A percentile compares a stretch with the other conserved stretches of the same genome.
Conservation (phyloP, 2,329 filamentous ascomycete species). For the Arthrobotrys entomopaga region DNA sequence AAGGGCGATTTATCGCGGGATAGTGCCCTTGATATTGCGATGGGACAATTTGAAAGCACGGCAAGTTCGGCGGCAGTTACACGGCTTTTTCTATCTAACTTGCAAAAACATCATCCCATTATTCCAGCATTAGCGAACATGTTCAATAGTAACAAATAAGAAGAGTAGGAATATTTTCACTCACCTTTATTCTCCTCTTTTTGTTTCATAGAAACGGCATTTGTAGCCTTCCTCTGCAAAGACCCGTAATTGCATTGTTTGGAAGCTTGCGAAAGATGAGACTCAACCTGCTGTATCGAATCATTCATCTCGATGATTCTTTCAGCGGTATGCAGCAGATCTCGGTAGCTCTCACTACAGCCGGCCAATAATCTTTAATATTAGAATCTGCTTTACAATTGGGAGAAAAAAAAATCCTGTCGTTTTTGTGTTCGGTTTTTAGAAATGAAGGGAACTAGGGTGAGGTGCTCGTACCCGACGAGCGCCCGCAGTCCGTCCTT, state of each 20-base stretch:
- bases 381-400: slow-evolving; percentile 15
- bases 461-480: slow-evolving; percentile 68
- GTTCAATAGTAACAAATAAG: neutral
- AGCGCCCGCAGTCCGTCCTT: slow-evolving; percentile 73
- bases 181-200: slow-evolving; percentile 59
- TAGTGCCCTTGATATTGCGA: slow-evolving; percentile 67
- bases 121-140: neutral
- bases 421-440: slow-evolving; percentile 11
- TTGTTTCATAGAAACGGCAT: slow-evolving; percentile 63
- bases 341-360: slow-evolving; percentile 71
- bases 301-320: slow-evolving; percentile 74
- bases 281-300: slow-evolving; percentile 70
- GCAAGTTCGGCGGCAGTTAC: slow-evolving; percentile 69
- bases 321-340: slow-evolving; percentile 73
- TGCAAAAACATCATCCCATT: slow-evolving; percentile 28
- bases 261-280: slow-evolving; percentile 68
- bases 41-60: slow-evolving; percentile 69
- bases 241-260: slow-evolving; percentile 70
- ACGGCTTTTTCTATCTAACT: slow-evolving; percentile 63
- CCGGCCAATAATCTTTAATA: slow-evolving; percentile 8
- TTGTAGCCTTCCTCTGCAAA: slow-evolving; percentile 67
- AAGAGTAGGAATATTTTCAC: slow-evolving; percentile 31
- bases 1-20: slow-evolving; percentile 67
- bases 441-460: slow-evolving; percentile 11
- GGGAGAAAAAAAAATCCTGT: neutral